Evolutionary conservation across 495 filamentous ascomycete genomes (phyloP).

Genomic region (Sphaerosporella brunnea): DNA sequence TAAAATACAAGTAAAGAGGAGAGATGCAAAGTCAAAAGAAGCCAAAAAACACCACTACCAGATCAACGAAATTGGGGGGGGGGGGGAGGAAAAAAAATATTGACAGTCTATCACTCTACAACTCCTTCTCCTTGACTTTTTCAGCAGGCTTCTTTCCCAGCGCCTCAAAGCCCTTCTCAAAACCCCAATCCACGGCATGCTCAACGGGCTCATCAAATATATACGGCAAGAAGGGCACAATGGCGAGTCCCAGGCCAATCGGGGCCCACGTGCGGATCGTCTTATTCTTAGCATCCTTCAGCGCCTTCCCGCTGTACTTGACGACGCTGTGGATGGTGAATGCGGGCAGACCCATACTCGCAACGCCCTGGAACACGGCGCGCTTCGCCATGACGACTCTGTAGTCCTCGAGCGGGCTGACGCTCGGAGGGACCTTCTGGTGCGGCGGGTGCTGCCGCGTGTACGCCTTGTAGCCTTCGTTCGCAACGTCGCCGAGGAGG

Average conservation of each 20-base stretch:
- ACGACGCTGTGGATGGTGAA: conserved; percentile 92
- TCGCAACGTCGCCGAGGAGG: conserved; percentile 68
- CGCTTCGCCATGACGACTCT: conserved; percentile 79
- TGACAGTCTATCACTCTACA: conserved; percentile 18
- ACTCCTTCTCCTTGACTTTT: conserved; percentile 36
- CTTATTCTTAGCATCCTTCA: conserved; percentile 62
- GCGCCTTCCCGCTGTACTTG: conserved; percentile 58
- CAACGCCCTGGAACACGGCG: conserved; percentile 73
- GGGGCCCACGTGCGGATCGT: conserved; percentile 66
- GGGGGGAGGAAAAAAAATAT: too few species aligned
- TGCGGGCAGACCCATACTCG: conserved; percentile 84
- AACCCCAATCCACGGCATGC: conserved; percentile 70
- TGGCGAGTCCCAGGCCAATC: conserved; percentile 73
- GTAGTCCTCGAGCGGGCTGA: conserved; percentile 57
- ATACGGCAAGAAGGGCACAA: conserved; percentile 76
- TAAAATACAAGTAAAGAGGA: too few species aligned
- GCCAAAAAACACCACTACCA: neutral
- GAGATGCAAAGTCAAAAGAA: too few species aligned
- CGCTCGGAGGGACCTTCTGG: too few species aligned
- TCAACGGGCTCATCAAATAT: conserved; percentile 91
- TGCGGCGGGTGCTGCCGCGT: conserved; percentile 27
- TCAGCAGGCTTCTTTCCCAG: conserved; percentile 27
- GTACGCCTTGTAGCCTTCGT: conserved; percentile 95
- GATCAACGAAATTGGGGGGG: too few species aligned
- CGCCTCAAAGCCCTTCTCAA: conserved; percentile 48